Base-by-base conservation (phyloP, 176 grass and related monocot genomes). In the Carex cristatella region DNA sequence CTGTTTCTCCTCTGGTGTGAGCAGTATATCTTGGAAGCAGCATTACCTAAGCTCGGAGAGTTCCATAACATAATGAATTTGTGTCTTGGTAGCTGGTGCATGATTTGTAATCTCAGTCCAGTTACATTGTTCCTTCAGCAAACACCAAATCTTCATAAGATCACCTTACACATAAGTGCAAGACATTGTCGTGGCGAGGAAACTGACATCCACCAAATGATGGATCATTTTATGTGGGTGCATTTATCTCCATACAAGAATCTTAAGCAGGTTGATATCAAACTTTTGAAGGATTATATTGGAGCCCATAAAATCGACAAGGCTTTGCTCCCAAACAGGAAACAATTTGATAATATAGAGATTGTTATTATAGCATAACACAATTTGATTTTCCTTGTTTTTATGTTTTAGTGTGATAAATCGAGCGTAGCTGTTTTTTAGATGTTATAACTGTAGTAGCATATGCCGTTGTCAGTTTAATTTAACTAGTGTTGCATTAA, bases 191-290 rank as follows among this genome's bases (percentile, higher is more conserved):
- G 27, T 3, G 23, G 10, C 28, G 62, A 65, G 27, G 12, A 32
- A 9, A 65, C 28, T 27, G 9, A 10, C 28, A 65, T 12, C 12
- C 9, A 65, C 62, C 2, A 32, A 32, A 65, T 23, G 53, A 38
- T 56, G 81, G 92, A 6, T 49, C 10, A 49, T 10, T 49, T 10
- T 10, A 49, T 49, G 7, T 49, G 46, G 46, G 46, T 49, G 46
- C 2, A 49, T 1, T 49, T 49, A 10, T 10, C 46, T 49, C 8
- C 1, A 10, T 49, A 9, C 46, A 49, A 49, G 46, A 49, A 49
- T 30, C 13, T 58, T 93, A 87, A 33, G 88, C 80, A 4, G 81
- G 90, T 65, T 65, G 0, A 65, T 4, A 30, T 28, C 19, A 10
- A 32, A 32, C 30, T 31, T 31, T 31, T 9, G 62, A 32, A 4